Conservation (phyloP, 164 flowering plant species). For the Stephania cephalantha region DNA sequence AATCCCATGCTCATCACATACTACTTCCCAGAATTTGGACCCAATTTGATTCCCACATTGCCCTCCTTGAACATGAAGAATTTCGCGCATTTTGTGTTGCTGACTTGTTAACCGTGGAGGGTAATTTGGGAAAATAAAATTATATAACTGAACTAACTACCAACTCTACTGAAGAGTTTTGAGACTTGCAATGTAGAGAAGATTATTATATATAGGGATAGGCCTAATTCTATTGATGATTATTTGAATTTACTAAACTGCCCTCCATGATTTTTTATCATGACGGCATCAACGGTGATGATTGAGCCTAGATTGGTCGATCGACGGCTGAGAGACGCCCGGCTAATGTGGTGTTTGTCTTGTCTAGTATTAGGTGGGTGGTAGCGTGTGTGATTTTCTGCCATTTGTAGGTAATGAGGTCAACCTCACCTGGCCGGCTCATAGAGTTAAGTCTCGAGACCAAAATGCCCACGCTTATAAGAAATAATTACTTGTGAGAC, state of each 20-base stretch:
- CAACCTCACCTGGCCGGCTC: slow-evolving; percentile 3
- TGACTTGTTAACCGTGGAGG: neutral
- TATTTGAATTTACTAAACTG: neutral
- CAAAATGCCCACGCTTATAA: neutral
- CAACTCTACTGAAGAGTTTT: neutral
- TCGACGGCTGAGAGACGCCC: slow-evolving; percentile 8
- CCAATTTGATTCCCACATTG: slow-evolving; percentile 30
- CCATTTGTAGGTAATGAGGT: neutral
- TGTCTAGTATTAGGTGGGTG: slow-evolving; percentile 16
- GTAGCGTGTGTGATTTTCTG: neutral
- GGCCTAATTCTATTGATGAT: too few relatives aligned
- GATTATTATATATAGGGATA: too few relatives aligned
- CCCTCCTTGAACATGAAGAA: slow-evolving; percentile 25
- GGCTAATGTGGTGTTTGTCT: slow-evolving; percentile 6
- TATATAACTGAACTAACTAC: neutral
- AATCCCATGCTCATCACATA: slow-evolving; percentile 24
- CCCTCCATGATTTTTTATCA: neutral
- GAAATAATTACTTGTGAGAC: neutral
- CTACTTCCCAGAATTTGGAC: slow-evolving; percentile 24
- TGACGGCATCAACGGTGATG: neutral
- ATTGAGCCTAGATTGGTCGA: neutral
- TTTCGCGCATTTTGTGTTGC: slow-evolving; percentile 19
- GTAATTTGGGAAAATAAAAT: neutral
- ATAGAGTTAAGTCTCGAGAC: neutral
- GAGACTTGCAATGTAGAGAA: neutral